Percentiles rank a stretch among this genome's conserved stretches.
phyloP scores from a whole-genome alignment of 2,329 filamentous ascomycete species.

The Xylaria sp. region DNA sequence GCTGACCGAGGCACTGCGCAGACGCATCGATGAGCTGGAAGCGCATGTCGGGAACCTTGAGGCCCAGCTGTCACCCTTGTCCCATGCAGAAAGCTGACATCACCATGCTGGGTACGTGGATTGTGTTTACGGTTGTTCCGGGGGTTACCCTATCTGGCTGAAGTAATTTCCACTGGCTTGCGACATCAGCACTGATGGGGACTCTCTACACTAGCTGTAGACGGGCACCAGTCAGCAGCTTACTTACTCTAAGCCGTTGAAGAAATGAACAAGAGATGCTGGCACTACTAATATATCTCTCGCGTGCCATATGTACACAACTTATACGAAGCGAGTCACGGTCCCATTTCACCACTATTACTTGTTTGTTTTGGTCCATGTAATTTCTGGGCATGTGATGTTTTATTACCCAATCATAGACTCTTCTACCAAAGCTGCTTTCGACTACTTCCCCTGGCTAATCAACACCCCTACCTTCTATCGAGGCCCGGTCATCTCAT shows the following conservation, averaged over 20 bases:
- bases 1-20: conserved; percentile 63
- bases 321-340: not conserved
- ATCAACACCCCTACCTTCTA: not conserved
- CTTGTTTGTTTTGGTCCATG: not conserved
- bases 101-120: no score
- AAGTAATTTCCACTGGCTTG: not conserved
- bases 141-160: no score
- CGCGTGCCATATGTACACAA: not conserved
- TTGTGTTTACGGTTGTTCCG: no score
- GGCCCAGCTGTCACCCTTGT: conserved; percentile 22
- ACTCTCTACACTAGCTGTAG: no score
- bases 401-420: not conserved
- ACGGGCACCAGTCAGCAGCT: no score
- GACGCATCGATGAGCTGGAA: conserved; percentile 58
- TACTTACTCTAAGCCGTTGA: not conserved
- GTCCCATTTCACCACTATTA: not conserved
- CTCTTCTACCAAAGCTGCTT: not conserved
- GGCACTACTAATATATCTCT: not conserved
- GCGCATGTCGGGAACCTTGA: conserved; percentile 49
- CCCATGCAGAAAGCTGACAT: conserved; percentile 3
- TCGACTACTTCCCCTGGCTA: not conserved
- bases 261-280: not conserved
- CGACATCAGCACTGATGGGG: not conserved
- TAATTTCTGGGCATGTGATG: not conserved
- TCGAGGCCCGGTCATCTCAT: not conserved